Base-by-base conservation (phyloP, 2,329 filamentous ascomycete genomes). In the Pyrenophora seminiperda region DNA sequence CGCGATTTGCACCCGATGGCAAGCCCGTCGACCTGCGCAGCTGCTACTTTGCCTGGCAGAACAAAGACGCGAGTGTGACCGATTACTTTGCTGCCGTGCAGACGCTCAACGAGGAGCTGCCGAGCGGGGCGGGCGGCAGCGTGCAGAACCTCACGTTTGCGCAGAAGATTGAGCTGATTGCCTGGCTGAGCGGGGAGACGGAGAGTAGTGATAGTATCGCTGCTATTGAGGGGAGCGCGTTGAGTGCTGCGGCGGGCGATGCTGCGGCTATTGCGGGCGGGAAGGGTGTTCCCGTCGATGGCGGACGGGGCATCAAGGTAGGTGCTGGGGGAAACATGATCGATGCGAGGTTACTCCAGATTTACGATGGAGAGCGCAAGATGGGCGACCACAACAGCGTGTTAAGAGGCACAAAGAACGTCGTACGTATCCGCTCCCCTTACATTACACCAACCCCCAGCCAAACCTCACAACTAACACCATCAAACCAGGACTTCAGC, bases 11-110 rank as follows among this genome's bases (percentile, higher is more conserved):
- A 53, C 92, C 90, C 15, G 75, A 75, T 27, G 66, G 83, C 63
- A 79, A 81, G 47, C 81, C 88, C 4, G 86, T 96, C 65, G 90
- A 97, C 71, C 80, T 99, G 62, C 91, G 94, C 70, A 94, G 89
- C 72, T 93, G 97, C 75, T 97, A 93, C 79, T 96, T 97, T 70
- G 91, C 91, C 47, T 99, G 91, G 91, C 81, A 90, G 66, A 95
- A 97, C 76, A 91, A 91, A 73, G 93, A 97, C 77, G 85, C 88
- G 47, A 85, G 88, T 46, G 91, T 96, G 60, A 89, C 90, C 9
- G 91, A 96, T 64, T 97, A 97, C 81, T 94, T 97, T 74, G 84
- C 88, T 19, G 87, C 88, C 0, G 89, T 90, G 11, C 86, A 89
- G 64, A 81, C 86, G 61, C 81, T 97, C 48, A 96, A 96, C 71